A percentile compares a stretch with the other conserved stretches of the same genome.
These are phyloP conservation scores for Fimicolochytrium jonesii DNA, from an alignment of 192 early-diverging fungal species.

Conservation along the genomic window DNA sequence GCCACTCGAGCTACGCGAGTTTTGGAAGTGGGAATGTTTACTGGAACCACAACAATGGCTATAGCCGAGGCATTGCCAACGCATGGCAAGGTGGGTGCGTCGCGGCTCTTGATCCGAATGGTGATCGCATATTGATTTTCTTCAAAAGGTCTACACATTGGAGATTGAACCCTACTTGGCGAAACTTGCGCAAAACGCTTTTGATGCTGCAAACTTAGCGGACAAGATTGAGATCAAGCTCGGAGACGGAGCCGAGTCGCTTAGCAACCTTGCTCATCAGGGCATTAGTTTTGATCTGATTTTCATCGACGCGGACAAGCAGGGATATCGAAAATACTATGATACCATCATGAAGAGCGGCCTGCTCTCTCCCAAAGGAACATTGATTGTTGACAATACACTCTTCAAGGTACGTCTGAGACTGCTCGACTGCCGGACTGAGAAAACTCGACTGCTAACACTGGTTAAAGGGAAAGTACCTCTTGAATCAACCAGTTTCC, in stretches of 20 bases:
- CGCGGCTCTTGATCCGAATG: conserved; percentile 23
- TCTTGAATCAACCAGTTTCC: neutral
- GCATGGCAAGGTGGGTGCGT: conserved; percentile 41
- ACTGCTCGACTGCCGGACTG: neutral
- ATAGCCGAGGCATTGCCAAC: conserved; percentile 63
- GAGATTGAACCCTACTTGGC: conserved; percentile 32
- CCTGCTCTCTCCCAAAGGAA: conserved; percentile 50
- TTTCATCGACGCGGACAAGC: conserved; percentile 73
- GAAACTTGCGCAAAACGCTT: conserved; percentile 32
- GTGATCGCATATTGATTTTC: conserved; percentile 29
- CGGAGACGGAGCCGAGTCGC: conserved; percentile 20
- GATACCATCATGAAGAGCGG: conserved; percentile 58
- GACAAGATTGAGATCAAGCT: neutral
- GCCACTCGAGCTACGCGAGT: conserved; percentile 47
- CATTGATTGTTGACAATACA: conserved; percentile 65
- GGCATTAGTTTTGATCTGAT: conserved; percentile 56
- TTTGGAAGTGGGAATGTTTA: conserved; percentile 68
- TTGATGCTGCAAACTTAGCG: neutral
- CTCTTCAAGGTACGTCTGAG: neutral
- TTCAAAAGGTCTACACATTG: neutral
- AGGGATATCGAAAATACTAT: conserved; percentile 59
- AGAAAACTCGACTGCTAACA: neutral
- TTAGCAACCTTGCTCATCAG: conserved; percentile 43
- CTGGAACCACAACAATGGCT: conserved; percentile 59
- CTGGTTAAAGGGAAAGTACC: neutral